phyloP scores from a whole-genome alignment of 495 filamentous ascomycete species.

The Penicillium coprophilum region DNA sequence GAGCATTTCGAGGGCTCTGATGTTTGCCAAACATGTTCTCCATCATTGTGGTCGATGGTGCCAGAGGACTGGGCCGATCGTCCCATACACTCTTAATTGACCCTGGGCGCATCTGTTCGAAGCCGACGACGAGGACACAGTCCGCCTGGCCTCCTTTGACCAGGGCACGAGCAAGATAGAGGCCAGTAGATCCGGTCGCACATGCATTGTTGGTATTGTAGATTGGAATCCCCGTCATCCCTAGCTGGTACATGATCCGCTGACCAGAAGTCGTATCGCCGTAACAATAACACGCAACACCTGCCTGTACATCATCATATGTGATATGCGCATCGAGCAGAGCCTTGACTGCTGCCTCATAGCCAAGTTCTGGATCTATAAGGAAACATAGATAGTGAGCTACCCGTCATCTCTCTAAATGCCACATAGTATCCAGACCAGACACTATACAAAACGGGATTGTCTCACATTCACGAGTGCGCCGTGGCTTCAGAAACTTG shows the following conservation, averaged over 20 bases:
- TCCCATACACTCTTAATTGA: constrained; percentile 29
- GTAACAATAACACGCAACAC: constrained; percentile 84
- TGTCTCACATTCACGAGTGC: too few species aligned
- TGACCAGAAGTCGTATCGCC: constrained; percentile 71
- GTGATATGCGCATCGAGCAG: constrained; percentile 82
- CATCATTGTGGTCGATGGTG: constrained; percentile 25
- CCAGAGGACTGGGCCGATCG: constrained; percentile 23
- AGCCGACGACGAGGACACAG: constrained; percentile 80
- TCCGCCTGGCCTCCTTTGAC: constrained; percentile 67
- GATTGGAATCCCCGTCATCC: constrained; percentile 84
- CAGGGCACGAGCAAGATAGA: constrained; percentile 69
- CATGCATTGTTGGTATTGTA: constrained; percentile 91
- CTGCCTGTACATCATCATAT: constrained; percentile 84
- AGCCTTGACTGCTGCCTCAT: constrained; percentile 56
- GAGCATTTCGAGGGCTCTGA: constrained; percentile 61
- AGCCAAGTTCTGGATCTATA: constrained; percentile 25
- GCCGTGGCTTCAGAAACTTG: too few species aligned
- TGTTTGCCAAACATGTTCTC: constrained; percentile 23
- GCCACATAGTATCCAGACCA: too few species aligned
- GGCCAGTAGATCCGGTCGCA: constrained; percentile 75
- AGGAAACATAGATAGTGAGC: too few species aligned
- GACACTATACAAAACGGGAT: too few species aligned
- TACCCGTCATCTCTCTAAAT: too few species aligned
- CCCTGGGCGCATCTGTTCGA: constrained; percentile 87
- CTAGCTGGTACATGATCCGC: constrained; percentile 88